Percentiles rank a stretch among this genome's conserved stretches.
phyloP scores from a whole-genome alignment of 1,284 basidiomycete genomes.

The Pyrrhoderma noxium region DNA sequence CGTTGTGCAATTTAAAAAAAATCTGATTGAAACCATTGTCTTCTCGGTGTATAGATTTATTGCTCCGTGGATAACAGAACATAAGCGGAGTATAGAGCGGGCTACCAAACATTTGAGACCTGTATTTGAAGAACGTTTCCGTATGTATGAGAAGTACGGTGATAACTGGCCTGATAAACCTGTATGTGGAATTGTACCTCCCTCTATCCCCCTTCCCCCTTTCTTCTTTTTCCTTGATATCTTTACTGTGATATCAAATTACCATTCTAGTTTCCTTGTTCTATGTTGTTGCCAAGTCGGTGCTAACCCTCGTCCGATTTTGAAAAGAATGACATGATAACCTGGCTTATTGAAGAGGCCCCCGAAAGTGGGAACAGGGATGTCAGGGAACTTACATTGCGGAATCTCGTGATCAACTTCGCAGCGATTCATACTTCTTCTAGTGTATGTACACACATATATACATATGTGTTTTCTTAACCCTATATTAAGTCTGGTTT shows the following conservation, averaged over 20 bases:
- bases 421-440: slow-evolving; percentile 29
- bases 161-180: slow-evolving; percentile 33
- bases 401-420: slow-evolving; percentile 26
- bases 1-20: neutral
- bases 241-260: neutral
- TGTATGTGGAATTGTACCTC: slow-evolving; percentile 22
- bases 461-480: neutral
- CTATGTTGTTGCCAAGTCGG: no score
- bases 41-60: no score
- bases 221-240: no score
- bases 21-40: neutral
- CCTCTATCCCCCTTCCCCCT: neutral
- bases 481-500: neutral
- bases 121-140: slow-evolving; percentile 32
- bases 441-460: slow-evolving; percentile 24
- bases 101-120: slow-evolving; percentile 28
- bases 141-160: slow-evolving; percentile 27
- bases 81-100: slow-evolving; percentile 14
- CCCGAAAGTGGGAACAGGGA: slow-evolving; percentile 11
- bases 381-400: slow-evolving; percentile 19
- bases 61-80: neutral
- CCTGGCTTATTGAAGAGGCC: slow-evolving; percentile 17
- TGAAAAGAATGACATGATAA: slow-evolving; percentile 9
- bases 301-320: no score
- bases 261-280: no score